Evolutionary conservation across 768 basidiomycete species (phyloP).

Genomic region (Rhodotorula graminis): DNA sequence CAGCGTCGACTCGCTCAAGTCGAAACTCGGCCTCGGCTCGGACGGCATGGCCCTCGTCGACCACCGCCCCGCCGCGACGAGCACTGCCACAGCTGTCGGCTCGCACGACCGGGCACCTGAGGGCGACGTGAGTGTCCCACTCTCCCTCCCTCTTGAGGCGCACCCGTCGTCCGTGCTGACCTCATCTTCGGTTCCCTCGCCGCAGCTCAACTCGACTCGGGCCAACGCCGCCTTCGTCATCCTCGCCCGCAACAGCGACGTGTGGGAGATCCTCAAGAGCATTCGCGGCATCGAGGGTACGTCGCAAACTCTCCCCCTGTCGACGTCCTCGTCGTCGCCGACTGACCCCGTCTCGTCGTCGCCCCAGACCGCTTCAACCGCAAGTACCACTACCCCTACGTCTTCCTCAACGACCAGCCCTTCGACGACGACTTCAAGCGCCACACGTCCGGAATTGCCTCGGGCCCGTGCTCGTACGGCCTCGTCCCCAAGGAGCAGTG

Average conservation of each 20-base stretch:
- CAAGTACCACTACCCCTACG: conserved; percentile 61
- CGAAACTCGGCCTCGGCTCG: background rate
- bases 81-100: too few relatives aligned
- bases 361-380: background rate
- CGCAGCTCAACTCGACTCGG: background rate
- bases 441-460: conserved; percentile 25
- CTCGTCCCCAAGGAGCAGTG: conserved; percentile 56
- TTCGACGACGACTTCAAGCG: conserved; percentile 50
- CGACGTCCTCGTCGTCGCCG: background rate
- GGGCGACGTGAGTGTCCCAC: too few relatives aligned
- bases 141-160: too few relatives aligned
- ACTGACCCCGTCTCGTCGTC: background rate
- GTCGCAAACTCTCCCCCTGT: background rate
- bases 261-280: conserved; percentile 16
- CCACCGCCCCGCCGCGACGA: too few relatives aligned
- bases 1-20: background rate
- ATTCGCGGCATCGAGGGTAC: conserved; percentile 17
- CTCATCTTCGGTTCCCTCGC: background rate
- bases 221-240: conserved; percentile 4
- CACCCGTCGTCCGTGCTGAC: background rate
- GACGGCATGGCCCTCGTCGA: conserved; percentile 8
- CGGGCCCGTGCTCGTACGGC: conserved; percentile 38
- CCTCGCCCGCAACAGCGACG: conserved; percentile 20
- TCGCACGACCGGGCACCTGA: too few relatives aligned
- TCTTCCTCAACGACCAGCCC: conserved; percentile 74